Base-by-base conservation (phyloP, 805 yeast species). In the Debaryomyces hansenii region DNA sequence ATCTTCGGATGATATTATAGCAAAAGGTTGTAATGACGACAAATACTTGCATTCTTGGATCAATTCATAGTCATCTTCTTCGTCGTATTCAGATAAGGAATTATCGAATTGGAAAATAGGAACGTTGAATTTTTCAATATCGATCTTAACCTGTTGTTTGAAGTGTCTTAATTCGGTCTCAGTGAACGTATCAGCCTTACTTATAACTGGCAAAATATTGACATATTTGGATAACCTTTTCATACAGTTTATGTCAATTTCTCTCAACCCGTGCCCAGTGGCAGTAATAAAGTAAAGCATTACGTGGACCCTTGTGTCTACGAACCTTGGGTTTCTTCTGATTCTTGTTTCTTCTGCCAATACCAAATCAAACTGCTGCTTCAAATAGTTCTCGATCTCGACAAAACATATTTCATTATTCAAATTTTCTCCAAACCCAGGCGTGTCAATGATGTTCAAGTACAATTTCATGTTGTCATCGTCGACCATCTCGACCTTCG, bases 301-400 rank as follows among this genome's bases (percentile, higher is more conserved):
- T 24, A 82, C 83, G 60, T 87, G 94, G 36, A 87, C 88, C 56
- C 94, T 74, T 14, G 90, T 77, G 67, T 87, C 92, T 55, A 79
- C 84, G 59, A 85, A 83, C 52, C 88, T 74, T 20, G 96, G 96
- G 62, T 89, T 88, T 76, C 97, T 84, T 64, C 79, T 79, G 52
- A 90, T 88, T 52, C 92, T 77, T 1, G 94, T 87, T 64, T 90
- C 97, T 63, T 90, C 96, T 1, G 88, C 89, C 40, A 90, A 75
- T 0, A 87, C 90, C 46, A 77, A 70, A 61, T 85, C 91, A 60
- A 86, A 87, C 60, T 87, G 92, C 60, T 84, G 90, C 61, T 84
- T 86, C 57, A 87, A 67, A 60, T 78, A 87, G 46, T 76, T 74
- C 44, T 80, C 79, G 43, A 87, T 79, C 59, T 87, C 94, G 10